Conservation (phyloP, 2,329 filamentous ascomycete species). For the Verticillium tricorpus region DNA sequence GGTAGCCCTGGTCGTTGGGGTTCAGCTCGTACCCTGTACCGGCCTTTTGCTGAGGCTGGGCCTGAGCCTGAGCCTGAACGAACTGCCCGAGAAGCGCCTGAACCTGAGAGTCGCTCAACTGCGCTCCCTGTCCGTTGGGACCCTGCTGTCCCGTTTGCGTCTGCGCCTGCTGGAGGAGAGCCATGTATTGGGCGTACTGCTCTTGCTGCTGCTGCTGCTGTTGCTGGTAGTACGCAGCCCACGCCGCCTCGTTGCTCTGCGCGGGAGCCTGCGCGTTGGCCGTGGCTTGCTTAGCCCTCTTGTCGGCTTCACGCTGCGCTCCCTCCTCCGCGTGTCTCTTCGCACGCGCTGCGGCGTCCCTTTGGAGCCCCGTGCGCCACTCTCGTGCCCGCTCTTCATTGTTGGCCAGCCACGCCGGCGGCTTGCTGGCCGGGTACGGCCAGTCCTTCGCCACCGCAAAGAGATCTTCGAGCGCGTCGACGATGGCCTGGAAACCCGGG, state of each 20-base stretch:
- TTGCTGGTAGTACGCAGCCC: slow-evolving; percentile 22
- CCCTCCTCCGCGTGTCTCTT: slow-evolving; percentile 33
- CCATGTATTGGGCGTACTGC: slow-evolving; percentile 36
- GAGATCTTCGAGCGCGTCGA: slow-evolving; percentile 36
- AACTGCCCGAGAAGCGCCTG: slow-evolving; percentile 41
- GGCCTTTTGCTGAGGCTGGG: slow-evolving; percentile 5
- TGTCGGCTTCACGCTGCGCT: slow-evolving; percentile 27
- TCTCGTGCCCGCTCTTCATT: slow-evolving; percentile 42
- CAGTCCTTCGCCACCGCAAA: slow-evolving; percentile 37
- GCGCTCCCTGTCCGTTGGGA: slow-evolving; percentile 18
- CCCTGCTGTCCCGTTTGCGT: slow-evolving; percentile 20
- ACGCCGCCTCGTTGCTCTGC: slow-evolving; percentile 18
- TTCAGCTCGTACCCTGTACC: slow-evolving; percentile 23
- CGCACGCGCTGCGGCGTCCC: slow-evolving; percentile 30
- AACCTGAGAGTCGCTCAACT: slow-evolving; percentile 28
- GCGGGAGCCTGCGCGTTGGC: neutral
- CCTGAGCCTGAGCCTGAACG: slow-evolving; percentile 27
- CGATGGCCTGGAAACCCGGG: slow-evolving; percentile 35
- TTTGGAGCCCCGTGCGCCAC: slow-evolving; percentile 48
- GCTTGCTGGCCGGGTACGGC: slow-evolving; percentile 44
- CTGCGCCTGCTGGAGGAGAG: slow-evolving; percentile 35
- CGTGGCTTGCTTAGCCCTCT: slow-evolving; percentile 14
- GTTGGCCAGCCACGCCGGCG: slow-evolving; percentile 47
- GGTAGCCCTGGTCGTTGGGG: slow-evolving; percentile 34
- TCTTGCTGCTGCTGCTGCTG: slow-evolving; percentile 27